These are phyloP conservation scores for Hemisphaericaspora nanyangensis DNA, from an alignment of 805 yeast genomes.

Conservation along the genomic window DNA sequence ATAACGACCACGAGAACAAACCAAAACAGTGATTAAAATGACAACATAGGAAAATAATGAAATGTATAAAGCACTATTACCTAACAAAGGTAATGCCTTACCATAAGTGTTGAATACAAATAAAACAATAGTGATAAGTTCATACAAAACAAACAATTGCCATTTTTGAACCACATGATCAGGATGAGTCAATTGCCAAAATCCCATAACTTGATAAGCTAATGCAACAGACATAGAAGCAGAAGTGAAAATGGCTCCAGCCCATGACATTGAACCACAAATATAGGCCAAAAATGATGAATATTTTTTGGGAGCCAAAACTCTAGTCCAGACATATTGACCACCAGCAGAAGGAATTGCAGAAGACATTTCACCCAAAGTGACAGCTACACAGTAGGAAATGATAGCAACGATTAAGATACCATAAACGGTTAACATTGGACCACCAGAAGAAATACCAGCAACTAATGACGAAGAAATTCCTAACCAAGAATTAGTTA, in stretches of 20 bases:
- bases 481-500: slow-evolving; percentile 43
- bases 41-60: slow-evolving; percentile 32
- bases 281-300: slow-evolving; percentile 35
- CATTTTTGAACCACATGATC: slow-evolving; percentile 28
- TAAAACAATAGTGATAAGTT: slow-evolving; percentile 29
- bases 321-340: slow-evolving; percentile 41
- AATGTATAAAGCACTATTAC: slow-evolving; percentile 30
- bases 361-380: slow-evolving; percentile 36
- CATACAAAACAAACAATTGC: slow-evolving; percentile 35
- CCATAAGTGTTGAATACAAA: slow-evolving; percentile 36
- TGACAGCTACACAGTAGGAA: slow-evolving; percentile 34
- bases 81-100: slow-evolving; percentile 31
- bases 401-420: slow-evolving; percentile 35
- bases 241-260: slow-evolving; percentile 39
- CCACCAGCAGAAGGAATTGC: slow-evolving; percentile 43
- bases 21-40: slow-evolving; percentile 37
- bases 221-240: slow-evolving; percentile 37
- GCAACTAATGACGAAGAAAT: slow-evolving; percentile 38
- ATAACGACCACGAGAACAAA: slow-evolving; percentile 32
- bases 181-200: slow-evolving; percentile 34
- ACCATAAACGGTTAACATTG: slow-evolving; percentile 38
- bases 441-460: slow-evolving; percentile 41
- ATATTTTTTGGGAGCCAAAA: slow-evolving; percentile 35
- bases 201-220: slow-evolving; percentile 33
- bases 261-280: slow-evolving; percentile 40